phyloP scores from a whole-genome alignment of 1,284 basidiomycete genomes.

The Ganoderma lucidum region DNA sequence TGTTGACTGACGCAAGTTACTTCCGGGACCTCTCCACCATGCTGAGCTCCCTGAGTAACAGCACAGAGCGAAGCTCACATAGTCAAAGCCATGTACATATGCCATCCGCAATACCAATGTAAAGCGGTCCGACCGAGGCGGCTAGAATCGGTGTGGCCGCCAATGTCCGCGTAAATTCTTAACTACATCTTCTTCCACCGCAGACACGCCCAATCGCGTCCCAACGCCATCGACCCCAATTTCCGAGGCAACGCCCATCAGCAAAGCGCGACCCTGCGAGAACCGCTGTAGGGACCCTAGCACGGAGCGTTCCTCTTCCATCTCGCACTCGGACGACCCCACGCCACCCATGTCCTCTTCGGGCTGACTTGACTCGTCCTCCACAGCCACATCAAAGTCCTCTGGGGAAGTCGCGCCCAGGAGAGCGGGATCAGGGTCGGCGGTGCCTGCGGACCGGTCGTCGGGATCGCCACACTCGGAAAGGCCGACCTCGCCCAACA shows the following conservation, averaged over 20 bases:
- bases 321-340: background rate
- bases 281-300: conserved; percentile 28
- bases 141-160: conserved; percentile 61
- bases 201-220: conserved; percentile 34
- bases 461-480: conserved; percentile 5
- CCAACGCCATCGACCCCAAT: conserved; percentile 3
- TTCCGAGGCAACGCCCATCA: conserved; percentile 36
- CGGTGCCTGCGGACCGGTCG: background rate
- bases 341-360: conserved; percentile 13
- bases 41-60: background rate
- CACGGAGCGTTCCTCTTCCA: conserved; percentile 16
- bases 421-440: conserved; percentile 4
- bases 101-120: background rate
- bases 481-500: conserved; percentile 2
- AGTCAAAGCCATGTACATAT: background rate
- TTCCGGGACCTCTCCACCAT: no score
- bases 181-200: conserved; percentile 66
- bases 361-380: conserved; percentile 7
- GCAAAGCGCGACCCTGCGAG: conserved; percentile 54
- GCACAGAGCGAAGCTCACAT: background rate
- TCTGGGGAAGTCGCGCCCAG: background rate
- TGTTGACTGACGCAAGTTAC: no score
- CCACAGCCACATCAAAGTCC: background rate
- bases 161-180: conserved; percentile 64
- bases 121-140: background rate